These are phyloP conservation scores for Globisporangium yorkense DNA, from an alignment of 352 stramenopile species.

Conservation along the genomic window DNA sequence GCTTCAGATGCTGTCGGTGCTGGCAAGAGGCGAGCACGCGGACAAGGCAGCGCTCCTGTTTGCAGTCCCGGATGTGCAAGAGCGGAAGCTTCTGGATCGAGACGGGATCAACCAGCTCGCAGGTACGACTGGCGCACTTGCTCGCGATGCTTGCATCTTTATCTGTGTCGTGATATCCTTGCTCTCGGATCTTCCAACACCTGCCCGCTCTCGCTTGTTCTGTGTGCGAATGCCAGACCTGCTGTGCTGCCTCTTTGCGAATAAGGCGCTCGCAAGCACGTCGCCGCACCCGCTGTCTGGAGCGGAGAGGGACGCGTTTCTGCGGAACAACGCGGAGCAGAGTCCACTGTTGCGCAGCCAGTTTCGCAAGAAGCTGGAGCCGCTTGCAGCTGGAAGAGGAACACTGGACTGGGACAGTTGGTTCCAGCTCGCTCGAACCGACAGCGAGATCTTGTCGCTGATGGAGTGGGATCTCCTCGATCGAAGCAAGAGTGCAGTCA, in stretches of 20 bases:
- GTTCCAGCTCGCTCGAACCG: slow-evolving; percentile 24
- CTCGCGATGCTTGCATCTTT: too few species aligned
- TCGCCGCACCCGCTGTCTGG: slow-evolving; percentile 3
- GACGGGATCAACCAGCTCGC: slow-evolving; percentile 37
- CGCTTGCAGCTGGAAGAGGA: slow-evolving; percentile 15
- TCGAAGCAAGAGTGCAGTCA: neutral
- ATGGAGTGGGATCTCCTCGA: slow-evolving; percentile 25
- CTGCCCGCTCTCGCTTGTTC: neutral
- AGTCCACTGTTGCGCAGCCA: slow-evolving; percentile 42
- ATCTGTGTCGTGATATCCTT: too few species aligned
- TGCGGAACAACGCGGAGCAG: slow-evolving; percentile 15
- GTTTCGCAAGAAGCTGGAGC: slow-evolving; percentile 35
- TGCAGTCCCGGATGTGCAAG: slow-evolving; percentile 23
- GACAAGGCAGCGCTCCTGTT: slow-evolving; percentile 58
- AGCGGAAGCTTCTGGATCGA: slow-evolving; percentile 26
- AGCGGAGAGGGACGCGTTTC: slow-evolving; percentile 7
- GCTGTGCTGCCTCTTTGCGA: slow-evolving; percentile 40
- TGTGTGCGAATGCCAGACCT: slow-evolving; percentile 22
- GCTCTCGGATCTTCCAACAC: neutral
- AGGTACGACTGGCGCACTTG: slow-evolving; percentile 18
- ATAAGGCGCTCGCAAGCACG: slow-evolving; percentile 21
- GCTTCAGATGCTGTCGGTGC: slow-evolving; percentile 32
- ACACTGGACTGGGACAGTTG: slow-evolving; percentile 29
- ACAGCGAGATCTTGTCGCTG: slow-evolving; percentile 28
- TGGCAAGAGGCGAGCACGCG: slow-evolving; percentile 32